Conservation (phyloP, 2,329 filamentous ascomycete genomes). For the Claviceps purpurea region DNA sequence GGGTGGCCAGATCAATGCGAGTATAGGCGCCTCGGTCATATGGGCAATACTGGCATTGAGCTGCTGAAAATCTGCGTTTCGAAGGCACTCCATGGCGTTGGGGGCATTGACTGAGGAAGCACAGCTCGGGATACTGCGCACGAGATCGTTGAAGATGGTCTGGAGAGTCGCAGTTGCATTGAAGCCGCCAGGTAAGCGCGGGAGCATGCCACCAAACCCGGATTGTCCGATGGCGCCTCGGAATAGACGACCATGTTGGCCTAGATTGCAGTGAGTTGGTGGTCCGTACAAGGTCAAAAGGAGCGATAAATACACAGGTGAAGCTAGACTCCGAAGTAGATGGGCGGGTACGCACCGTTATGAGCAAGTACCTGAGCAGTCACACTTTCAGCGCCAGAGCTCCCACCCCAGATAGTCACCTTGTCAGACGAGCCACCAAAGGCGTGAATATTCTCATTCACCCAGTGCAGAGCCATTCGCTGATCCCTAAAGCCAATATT, state of each 20-base stretch:
- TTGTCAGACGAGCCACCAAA: conserved; percentile 32
- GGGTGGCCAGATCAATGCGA: background rate
- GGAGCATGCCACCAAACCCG: background rate
- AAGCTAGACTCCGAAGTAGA: background rate
- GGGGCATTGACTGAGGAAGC: background rate
- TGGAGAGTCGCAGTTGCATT: background rate
- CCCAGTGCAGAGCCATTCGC: conserved; percentile 31
- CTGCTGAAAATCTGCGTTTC: background rate
- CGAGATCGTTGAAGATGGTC: background rate
- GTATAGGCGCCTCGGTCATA: too few relatives aligned
- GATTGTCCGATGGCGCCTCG: background rate
- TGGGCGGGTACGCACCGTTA: conserved; percentile 14
- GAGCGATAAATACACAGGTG: too few relatives aligned
- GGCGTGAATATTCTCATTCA: conserved; percentile 30
- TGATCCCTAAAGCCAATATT: conserved; percentile 38
- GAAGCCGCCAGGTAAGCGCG: background rate
- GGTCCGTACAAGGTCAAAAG: too few relatives aligned
- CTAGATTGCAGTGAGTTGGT: background rate
- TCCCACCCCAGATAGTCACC: conserved; percentile 39
- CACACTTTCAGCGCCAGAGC: conserved; percentile 33
- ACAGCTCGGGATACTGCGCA: background rate
- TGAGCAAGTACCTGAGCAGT: conserved; percentile 33
- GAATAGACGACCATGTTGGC: background rate
- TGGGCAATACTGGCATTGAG: background rate
- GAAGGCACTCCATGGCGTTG: background rate